Evolutionary conservation across 768 basidiomycete species (phyloP).

Genomic region (Fomitopsis pulvina): DNA sequence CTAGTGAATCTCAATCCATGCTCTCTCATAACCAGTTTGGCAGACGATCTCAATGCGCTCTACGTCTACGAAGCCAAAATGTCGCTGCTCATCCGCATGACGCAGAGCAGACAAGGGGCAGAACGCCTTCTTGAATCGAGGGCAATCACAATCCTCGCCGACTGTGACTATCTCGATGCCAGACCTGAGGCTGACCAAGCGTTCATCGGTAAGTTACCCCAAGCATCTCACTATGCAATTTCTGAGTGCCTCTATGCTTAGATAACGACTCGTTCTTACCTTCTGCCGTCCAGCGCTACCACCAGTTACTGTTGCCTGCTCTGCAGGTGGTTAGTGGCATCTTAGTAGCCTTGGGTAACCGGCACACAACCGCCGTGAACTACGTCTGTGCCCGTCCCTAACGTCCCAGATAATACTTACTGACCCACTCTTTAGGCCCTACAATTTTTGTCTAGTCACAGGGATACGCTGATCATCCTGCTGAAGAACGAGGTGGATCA

Average conservation of each 20-base stretch:
- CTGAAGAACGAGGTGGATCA: conserved; percentile 68
- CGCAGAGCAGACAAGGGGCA: conserved; percentile 77
- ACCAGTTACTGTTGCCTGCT: conserved; percentile 84
- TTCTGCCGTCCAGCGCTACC: conserved; percentile 81
- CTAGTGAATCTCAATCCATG: background rate
- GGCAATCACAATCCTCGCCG: conserved; percentile 63
- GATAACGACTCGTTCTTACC: conserved; percentile 86
- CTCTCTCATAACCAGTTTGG: background rate
- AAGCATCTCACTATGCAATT: background rate
- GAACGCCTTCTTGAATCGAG: conserved; percentile 79
- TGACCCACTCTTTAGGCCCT: conserved; percentile 42
- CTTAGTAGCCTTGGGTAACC: conserved; percentile 67
- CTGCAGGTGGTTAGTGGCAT: conserved; percentile 76
- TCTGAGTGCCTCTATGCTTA: conserved; percentile 22
- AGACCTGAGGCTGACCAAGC: conserved; percentile 79
- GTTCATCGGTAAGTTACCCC: conserved; percentile 54
- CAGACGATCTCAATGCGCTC: conserved; percentile 84
- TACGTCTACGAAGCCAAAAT: conserved; percentile 96
- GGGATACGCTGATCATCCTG: conserved; percentile 77
- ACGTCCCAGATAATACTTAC: background rate
- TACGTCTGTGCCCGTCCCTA: conserved; percentile 41
- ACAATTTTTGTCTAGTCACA: conserved; percentile 77
- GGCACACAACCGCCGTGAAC: conserved; percentile 58
- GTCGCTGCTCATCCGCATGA: conserved; percentile 80
- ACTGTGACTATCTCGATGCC: conserved; percentile 84